A percentile compares a stretch with the other conserved stretches of the same genome.
Conservation (phyloP, 495 filamentous ascomycete species). For the Aspergillus ellipticus region DNA sequence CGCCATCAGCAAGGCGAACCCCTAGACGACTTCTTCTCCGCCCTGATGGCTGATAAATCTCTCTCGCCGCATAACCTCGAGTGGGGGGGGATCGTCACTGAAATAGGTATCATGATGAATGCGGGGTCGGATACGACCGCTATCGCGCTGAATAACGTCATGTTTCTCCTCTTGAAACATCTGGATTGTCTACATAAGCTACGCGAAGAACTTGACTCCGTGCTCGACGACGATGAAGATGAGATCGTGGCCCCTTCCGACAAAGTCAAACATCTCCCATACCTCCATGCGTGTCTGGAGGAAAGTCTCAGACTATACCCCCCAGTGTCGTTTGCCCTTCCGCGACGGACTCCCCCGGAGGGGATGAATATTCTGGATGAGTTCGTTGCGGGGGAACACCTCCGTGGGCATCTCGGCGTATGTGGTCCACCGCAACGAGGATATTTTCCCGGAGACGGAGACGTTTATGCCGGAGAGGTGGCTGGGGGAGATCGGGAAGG, state of each 20-base stretch:
- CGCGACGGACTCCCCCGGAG: conserved; percentile 26
- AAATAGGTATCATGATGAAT: conserved; percentile 38
- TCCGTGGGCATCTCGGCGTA: conserved; percentile 23
- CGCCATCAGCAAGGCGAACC: conserved; percentile 41
- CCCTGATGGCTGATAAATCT: conserved; percentile 47
- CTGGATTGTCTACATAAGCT: conserved; percentile 46
- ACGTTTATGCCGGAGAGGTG: conserved; percentile 29
- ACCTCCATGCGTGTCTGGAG: conserved; percentile 37
- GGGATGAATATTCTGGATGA: conserved; percentile 27
- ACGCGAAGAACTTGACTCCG: conserved; percentile 49
- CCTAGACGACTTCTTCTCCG: conserved; percentile 50
- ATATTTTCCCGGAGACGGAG: conserved; percentile 21
- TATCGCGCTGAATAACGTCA: conserved; percentile 39
- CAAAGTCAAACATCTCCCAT: conserved; percentile 35
- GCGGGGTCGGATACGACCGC: conserved; percentile 53
- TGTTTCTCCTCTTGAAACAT: conserved; percentile 53
- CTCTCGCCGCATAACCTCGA: conserved; percentile 24
- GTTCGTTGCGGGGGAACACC: conserved; percentile 25
- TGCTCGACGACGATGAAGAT: conserved; percentile 29
- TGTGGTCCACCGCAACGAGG: conserved; percentile 20
- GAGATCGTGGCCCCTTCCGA: conserved; percentile 32
- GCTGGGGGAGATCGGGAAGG: conserved; percentile 26
- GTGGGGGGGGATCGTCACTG: conserved; percentile 25
- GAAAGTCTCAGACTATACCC: conserved; percentile 40
- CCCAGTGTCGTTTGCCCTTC: conserved; percentile 21